A percentile compares a stretch with the other conserved stretches of the same genome.
phyloP scores from a whole-genome alignment of 2,329 filamentous ascomycete genomes.

The Lachnellula subtilissima region DNA sequence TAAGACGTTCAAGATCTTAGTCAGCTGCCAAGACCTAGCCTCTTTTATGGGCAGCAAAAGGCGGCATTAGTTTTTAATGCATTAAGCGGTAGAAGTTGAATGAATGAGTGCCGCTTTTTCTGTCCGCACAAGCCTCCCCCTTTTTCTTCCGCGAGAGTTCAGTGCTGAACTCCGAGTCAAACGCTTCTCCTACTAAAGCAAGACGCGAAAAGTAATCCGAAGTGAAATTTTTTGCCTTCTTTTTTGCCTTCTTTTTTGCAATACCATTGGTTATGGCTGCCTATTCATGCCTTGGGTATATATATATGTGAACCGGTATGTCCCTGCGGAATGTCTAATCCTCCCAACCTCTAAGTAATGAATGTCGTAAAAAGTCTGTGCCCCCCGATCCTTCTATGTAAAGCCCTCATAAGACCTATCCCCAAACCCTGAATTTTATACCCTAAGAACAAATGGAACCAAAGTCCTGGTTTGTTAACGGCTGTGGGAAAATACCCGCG shows the following conservation, averaged over 20 bases:
- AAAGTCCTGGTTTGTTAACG: constrained; percentile 28
- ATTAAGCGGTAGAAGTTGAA: too few relatives aligned
- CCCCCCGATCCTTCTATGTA: neutral
- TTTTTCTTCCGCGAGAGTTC: too few relatives aligned
- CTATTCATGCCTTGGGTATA: neutral
- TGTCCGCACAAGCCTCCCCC: too few relatives aligned
- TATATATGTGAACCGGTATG: neutral
- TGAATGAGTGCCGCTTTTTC: too few relatives aligned
- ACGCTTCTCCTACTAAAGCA: too few relatives aligned
- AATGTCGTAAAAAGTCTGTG: neutral
- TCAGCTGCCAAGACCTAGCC: too few relatives aligned
- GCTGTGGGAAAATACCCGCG: constrained; percentile 46
- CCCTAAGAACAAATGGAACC: constrained; percentile 20
- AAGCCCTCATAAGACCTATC: neutral
- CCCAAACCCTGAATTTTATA: neutral
- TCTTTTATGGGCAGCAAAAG: too few relatives aligned
- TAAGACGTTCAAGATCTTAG: too few relatives aligned
- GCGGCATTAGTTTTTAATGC: too few relatives aligned
- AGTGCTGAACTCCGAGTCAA: too few relatives aligned
- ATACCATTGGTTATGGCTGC: neutral
- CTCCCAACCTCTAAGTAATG: neutral
- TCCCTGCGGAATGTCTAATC: neutral
- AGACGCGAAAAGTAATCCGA: neutral
- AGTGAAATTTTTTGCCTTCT: neutral
- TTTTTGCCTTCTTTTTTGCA: neutral